A percentile compares a stretch with the other conserved stretches of the same genome.
Evolutionary conservation across 2,329 filamentous ascomycete species (phyloP).

Genomic region (Sporothrix brasiliensis): DNA sequence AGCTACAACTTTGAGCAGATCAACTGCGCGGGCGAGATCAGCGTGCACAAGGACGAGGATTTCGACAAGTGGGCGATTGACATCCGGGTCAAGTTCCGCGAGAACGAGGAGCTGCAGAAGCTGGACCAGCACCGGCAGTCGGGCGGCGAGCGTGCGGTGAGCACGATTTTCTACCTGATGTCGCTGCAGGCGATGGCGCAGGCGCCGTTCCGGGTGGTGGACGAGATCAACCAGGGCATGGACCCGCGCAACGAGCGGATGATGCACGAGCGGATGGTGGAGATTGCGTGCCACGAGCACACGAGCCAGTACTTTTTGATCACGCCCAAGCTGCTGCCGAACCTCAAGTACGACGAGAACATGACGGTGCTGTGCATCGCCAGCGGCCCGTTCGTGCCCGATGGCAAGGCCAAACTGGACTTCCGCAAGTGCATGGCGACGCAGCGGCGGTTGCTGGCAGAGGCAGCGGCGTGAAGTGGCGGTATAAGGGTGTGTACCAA

Average conservation of each 20-base stretch:
- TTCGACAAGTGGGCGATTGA: slow-evolving; percentile 94
- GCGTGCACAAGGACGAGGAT: slow-evolving; percentile 84
- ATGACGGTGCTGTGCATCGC: slow-evolving; percentile 96
- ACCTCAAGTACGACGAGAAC: slow-evolving; percentile 80
- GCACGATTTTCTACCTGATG: slow-evolving; percentile 99
- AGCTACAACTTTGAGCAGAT: slow-evolving; percentile 92
- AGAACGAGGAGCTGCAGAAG: slow-evolving; percentile 79
- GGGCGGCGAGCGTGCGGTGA: slow-evolving; percentile 92
- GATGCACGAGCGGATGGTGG: slow-evolving; percentile 97
- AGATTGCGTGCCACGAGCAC: slow-evolving; percentile 87
- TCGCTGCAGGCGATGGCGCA: slow-evolving; percentile 90
- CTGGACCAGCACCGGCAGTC: slow-evolving; percentile 93
- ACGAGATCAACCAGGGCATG: slow-evolving; percentile 99
- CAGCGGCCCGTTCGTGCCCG: slow-evolving; percentile 74
- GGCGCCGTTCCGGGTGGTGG: slow-evolving; percentile 95
- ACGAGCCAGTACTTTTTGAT: slow-evolving; percentile 93
- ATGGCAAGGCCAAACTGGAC: slow-evolving; percentile 55
- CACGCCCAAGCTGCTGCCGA: slow-evolving; percentile 89
- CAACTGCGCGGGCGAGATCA: slow-evolving; percentile 88
- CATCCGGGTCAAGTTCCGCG: slow-evolving; percentile 92
- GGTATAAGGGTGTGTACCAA: background rate
- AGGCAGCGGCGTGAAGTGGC: background rate
- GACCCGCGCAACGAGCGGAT: slow-evolving; percentile 97
- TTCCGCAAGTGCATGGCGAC: slow-evolving; percentile 43
- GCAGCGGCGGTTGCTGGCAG: slow-evolving; percentile 33